A percentile compares a stretch with the other conserved stretches of the same genome.
phyloP scores from a whole-genome alignment of 208 protist species.

The Phytomonas francai region DNA sequence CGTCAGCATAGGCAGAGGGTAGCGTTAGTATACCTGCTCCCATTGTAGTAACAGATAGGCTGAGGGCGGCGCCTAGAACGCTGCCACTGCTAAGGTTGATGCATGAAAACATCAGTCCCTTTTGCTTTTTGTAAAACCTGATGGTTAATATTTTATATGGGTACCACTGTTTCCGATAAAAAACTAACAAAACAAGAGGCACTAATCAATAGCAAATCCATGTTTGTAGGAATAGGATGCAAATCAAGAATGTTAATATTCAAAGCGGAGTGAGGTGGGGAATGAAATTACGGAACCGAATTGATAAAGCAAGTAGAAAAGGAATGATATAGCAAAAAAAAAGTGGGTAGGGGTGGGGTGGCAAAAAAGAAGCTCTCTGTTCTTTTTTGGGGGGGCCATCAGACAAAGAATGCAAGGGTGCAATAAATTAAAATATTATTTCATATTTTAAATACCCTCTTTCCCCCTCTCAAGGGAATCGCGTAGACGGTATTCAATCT shows the following conservation, averaged over 20 bases:
- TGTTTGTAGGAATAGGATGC: neutral
- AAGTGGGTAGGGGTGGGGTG: neutral
- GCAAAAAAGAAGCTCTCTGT: neutral
- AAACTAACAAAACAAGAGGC: neutral
- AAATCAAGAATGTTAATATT: neutral
- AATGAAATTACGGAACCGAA: neutral
- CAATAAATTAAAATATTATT: neutral
- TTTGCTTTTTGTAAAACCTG: neutral
- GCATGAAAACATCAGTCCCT: slow-evolving; percentile 10
- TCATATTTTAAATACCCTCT: neutral
- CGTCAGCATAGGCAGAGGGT: slow-evolving; percentile 58
- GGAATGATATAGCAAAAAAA: neutral
- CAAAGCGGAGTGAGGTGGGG: neutral
- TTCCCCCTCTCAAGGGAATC: neutral
- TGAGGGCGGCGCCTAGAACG: slow-evolving; percentile 45
- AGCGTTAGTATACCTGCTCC: slow-evolving; percentile 70
- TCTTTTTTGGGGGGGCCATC: no score
- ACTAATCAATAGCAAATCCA: neutral
- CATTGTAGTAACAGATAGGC: slow-evolving; percentile 67
- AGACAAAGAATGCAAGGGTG: neutral
- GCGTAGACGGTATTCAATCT: neutral
- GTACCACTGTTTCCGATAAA: neutral
- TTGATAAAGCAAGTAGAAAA: neutral
- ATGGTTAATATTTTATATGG: slow-evolving; percentile 4
- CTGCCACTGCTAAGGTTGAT: slow-evolving; percentile 20